Evolutionary conservation across 2,329 filamentous ascomycete genomes (phyloP).

Genomic region (Talaromyces atroroseus): DNA sequence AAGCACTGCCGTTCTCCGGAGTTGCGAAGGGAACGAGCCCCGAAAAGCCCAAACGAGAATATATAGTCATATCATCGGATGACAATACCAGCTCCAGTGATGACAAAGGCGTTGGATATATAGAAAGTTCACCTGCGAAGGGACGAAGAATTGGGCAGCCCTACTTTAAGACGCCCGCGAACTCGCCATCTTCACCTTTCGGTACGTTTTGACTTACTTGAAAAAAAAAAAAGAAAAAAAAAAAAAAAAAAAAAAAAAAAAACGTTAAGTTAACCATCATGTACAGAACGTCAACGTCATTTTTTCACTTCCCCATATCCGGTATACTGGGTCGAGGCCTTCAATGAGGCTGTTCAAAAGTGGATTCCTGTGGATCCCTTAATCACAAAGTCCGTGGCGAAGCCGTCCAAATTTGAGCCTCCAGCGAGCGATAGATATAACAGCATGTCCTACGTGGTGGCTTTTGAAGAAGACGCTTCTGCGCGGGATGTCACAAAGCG

Average conservation of each 20-base stretch:
- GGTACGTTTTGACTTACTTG: constrained; percentile 17
- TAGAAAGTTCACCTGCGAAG: constrained; percentile 16
- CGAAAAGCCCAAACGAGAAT: constrained; percentile 32
- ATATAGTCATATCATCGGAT: constrained; percentile 34
- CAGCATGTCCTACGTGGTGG: constrained; percentile 73
- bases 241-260: neutral
- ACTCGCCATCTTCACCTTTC: constrained; percentile 15
- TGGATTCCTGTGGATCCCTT: constrained; percentile 87
- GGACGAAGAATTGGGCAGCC: constrained; percentile 33
- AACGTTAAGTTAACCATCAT: neutral
- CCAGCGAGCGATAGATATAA: constrained; percentile 73
- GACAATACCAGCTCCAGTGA: constrained; percentile 27
- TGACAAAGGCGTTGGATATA: constrained; percentile 16
- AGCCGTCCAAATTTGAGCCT: constrained; percentile 72
- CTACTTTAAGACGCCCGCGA: constrained; percentile 21
- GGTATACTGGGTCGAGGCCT: constrained; percentile 90
- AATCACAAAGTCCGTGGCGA: constrained; percentile 73
- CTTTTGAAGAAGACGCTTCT: constrained; percentile 72
- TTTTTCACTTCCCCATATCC: constrained; percentile 59
- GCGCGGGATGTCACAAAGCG: constrained; percentile 81
- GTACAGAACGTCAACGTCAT: constrained; percentile 12
- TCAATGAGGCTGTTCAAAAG: constrained; percentile 79
- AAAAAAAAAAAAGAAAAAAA: neutral
- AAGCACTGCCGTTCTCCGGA: constrained; percentile 66
- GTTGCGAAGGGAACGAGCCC: constrained; percentile 41